Evolutionary conservation across 495 filamentous ascomycete species (phyloP).

Genomic region (Aspergillus baeticus): DNA sequence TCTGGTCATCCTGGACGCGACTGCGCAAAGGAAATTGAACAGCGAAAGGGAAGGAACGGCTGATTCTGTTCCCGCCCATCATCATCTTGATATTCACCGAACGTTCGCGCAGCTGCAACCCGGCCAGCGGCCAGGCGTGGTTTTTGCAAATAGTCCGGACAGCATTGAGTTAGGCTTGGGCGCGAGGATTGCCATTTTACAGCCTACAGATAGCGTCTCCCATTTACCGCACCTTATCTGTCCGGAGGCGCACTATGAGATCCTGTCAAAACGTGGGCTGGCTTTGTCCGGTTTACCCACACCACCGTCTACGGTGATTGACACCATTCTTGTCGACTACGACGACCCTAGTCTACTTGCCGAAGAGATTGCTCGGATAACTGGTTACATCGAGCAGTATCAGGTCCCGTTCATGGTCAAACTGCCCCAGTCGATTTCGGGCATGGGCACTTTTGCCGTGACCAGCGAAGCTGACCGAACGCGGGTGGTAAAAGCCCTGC

Average conservation of each 20-base stretch:
- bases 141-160: neutral
- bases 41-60: neutral
- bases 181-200: neutral
- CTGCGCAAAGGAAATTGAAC: neutral
- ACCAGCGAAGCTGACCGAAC: neutral
- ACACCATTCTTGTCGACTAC: neutral
- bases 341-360: neutral
- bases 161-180: neutral
- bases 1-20: constrained; percentile 8
- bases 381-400: neutral
- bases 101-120: constrained; percentile 2
- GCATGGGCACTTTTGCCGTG: constrained; percentile 8
- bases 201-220: constrained; percentile 2
- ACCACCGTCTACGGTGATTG: constrained; percentile 5
- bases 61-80: too few species aligned
- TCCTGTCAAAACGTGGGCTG: constrained; percentile 12
- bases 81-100: neutral
- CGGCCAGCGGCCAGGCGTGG: neutral
- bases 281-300: constrained; percentile 7
- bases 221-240: constrained; percentile 1
- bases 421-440: constrained; percentile 1
- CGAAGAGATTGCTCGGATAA: neutral
- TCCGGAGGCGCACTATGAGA: constrained; percentile 5
- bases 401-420: constrained; percentile 7
- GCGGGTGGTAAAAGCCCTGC: neutral